Conservation (phyloP, 1,284 basidiomycete genomes). For the Naganishia sp. region DNA sequence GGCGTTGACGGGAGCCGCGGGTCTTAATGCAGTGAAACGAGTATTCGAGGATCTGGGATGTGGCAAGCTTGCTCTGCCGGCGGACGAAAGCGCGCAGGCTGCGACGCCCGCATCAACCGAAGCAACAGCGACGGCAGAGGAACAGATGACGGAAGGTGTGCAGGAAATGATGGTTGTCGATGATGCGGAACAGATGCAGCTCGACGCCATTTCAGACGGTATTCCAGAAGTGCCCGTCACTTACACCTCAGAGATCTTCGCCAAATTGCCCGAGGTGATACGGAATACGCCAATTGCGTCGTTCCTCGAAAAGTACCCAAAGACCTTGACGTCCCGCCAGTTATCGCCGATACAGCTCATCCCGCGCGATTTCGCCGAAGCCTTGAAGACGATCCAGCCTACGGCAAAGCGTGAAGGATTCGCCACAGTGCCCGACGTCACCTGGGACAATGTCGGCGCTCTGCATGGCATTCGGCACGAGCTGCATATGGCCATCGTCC, state of each 20-base stretch:
- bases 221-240: slow-evolving; percentile 1
- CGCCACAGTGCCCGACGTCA: slow-evolving; percentile 91
- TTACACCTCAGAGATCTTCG: slow-evolving; percentile 10
- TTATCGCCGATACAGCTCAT: slow-evolving; percentile 79
- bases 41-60: slow-evolving; percentile 84
- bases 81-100: slow-evolving; percentile 4
- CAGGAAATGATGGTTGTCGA: slow-evolving; percentile 34
- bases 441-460: slow-evolving; percentile 95
- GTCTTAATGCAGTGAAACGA: slow-evolving; percentile 92
- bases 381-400: slow-evolving; percentile 84
- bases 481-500: slow-evolving; percentile 94
- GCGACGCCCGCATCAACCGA: not conserved
- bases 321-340: slow-evolving; percentile 72
- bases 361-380: slow-evolving; percentile 72
- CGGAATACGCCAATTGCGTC: slow-evolving; percentile 74
- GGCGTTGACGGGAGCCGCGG: slow-evolving; percentile 87
- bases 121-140: slow-evolving; percentile 2
- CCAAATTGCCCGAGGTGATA: slow-evolving; percentile 51
- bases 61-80: slow-evolving; percentile 61
- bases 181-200: slow-evolving; percentile 20
- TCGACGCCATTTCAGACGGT: not conserved
- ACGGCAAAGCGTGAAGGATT: slow-evolving; percentile 98
- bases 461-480: slow-evolving; percentile 82
- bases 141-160: slow-evolving; percentile 30
- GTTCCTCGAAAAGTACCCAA: slow-evolving; percentile 83